These are phyloP conservation scores for Leccinum arenicola DNA, from an alignment of 768 basidiomycete genomes.

Conservation along the genomic window DNA sequence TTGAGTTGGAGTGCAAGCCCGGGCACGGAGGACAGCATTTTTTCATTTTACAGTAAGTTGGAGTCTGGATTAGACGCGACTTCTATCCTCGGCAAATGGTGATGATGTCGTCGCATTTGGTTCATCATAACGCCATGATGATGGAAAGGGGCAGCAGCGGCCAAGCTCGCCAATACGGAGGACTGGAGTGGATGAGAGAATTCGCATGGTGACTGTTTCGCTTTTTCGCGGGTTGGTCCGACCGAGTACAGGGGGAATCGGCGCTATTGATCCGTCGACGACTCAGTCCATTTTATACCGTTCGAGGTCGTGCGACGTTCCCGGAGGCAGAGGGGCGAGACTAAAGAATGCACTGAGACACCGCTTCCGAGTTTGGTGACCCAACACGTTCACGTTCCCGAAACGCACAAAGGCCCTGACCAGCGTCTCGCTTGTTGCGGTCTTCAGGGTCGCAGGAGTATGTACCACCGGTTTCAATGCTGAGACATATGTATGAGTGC, in stretches of 20 bases:
- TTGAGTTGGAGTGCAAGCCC: background rate
- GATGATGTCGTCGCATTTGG: background rate
- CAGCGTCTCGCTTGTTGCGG: no score
- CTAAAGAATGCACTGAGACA: background rate
- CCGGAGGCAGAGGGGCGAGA: background rate
- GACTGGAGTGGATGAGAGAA: background rate
- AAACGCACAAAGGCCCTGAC: background rate
- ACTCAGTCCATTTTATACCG: constrained; percentile 6
- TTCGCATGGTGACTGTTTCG: background rate
- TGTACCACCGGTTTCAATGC: no score
- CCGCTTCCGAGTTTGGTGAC: background rate
- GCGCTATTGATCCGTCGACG: no score
- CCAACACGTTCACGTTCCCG: background rate
- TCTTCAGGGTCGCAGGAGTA: no score
- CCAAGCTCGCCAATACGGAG: background rate
- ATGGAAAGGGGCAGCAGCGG: constrained; percentile 3
- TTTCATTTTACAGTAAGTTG: background rate
- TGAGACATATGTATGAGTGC: no score
- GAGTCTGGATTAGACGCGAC: background rate
- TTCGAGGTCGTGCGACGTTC: background rate
- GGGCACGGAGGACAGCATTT: no score
- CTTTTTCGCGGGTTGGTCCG: background rate
- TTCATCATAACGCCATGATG: constrained; percentile 5
- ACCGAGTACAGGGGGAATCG: background rate
- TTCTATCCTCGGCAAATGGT: background rate